These are phyloP conservation scores for Nicotiana tomentosiformis DNA, from an alignment of 257 asterid species.

Conservation along the genomic window DNA sequence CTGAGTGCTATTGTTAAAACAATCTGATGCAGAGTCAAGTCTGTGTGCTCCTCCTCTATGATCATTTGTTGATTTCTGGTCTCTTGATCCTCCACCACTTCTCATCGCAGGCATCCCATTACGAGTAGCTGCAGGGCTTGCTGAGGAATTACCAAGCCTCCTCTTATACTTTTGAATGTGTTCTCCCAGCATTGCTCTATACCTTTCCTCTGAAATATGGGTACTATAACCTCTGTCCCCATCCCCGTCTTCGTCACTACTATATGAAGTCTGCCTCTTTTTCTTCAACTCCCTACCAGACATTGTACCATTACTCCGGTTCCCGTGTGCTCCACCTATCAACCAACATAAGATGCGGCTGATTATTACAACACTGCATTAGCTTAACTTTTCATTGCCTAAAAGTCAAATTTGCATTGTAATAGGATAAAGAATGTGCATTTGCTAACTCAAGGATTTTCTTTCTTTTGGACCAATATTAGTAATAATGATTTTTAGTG, in stretches of 20 bases:
- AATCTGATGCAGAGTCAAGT: conserved; percentile 62
- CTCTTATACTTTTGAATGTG: conserved; percentile 82
- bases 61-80: conserved; percentile 52
- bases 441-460: background rate
- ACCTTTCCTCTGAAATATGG: conserved; percentile 73
- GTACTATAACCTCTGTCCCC: conserved; percentile 57
- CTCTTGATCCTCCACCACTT: conserved; percentile 47
- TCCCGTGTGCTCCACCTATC: conserved; percentile 50
- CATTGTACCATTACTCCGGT: conserved; percentile 56
- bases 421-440: conserved; percentile 11
- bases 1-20: conserved; percentile 37
- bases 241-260: conserved; percentile 85
- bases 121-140: conserved; percentile 45
- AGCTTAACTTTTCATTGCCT: background rate
- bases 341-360: conserved; percentile 15
- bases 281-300: conserved; percentile 57
- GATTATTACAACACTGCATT: conserved; percentile 13
- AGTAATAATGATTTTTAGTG: background rate
- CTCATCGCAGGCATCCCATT: conserved; percentile 33
- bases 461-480: background rate
- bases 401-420: conserved; percentile 4
- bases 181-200: conserved; percentile 95
- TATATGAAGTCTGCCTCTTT: conserved; percentile 59
- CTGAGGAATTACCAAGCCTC: conserved; percentile 56
- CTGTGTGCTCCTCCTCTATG: conserved; percentile 55